Evolutionary conservation across 768 basidiomycete species (phyloP), one percentile per base, ranked within the genome.

Genomic region (Pisolithus sp.): DNA sequence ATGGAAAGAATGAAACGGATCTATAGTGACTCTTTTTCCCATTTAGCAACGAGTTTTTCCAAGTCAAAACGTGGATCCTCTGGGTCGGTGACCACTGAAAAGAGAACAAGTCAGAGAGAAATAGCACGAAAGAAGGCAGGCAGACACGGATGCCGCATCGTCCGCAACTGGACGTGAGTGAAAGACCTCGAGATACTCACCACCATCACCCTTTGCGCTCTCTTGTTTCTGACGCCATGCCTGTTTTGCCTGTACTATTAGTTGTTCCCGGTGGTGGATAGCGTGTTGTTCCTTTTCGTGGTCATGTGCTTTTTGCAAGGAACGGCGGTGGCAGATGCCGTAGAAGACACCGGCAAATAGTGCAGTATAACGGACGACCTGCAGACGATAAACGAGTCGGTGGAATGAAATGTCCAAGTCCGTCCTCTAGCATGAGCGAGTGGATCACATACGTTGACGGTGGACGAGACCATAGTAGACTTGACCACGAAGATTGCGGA

Each of bases 1-100:
- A 53, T 49, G 58, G 50, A 49, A 56, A 30, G 44, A 50, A 52
- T 17, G 47, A 51, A 36, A 41, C 17, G 62, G 53, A 66, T 67
- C 74, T 73, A 84, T 76, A 73, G 72, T 63, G 73, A 79, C 60
- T 81, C 81, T 65, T 77, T 81, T 71, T 89, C 89, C 78, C 82
- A 84, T 65, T 83, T 81, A 41, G 77, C 76, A 66, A 90, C 63
- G 54, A 96, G 72, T 71, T 92, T 92, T 78, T 98, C 95, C 67
- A 97, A 76, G 77, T 97, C 93, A 72, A 97, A 99, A 57, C 81
- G 83, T 49, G 95, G 92, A 71, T 97, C 85, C 61, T 97, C 95
- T 39, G 93, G 90, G 76, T 99, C 83, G 57, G 92, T 87, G 58
- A 96, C 76, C 59, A 95, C 93, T 94, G 70, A 8, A 46, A 44